These are phyloP conservation scores for Ceratonia siliqua DNA, from an alignment of 306 rosid species.

Conservation along the genomic window DNA sequence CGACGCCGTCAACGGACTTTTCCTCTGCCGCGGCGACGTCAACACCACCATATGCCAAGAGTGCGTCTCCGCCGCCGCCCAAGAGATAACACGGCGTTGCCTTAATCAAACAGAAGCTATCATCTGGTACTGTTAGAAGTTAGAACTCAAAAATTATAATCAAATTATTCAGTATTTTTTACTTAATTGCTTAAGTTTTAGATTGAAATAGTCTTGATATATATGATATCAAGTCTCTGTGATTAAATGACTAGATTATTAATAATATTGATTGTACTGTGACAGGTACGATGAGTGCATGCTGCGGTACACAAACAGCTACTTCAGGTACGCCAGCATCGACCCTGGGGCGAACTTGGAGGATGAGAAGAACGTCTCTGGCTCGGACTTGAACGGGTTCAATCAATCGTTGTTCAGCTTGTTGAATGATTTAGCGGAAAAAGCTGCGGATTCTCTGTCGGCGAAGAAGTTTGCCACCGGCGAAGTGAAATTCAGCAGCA, in stretches of 20 bases:
- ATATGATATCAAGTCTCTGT: too few relatives aligned
- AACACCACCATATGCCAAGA: slow-evolving; percentile 24
- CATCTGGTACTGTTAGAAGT: too few relatives aligned
- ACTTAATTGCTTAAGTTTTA: too few relatives aligned
- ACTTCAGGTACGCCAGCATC: background rate
- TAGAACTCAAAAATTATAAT: too few relatives aligned
- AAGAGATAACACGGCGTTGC: slow-evolving; percentile 18
- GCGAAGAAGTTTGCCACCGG: slow-evolving; percentile 33
- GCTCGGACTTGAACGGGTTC: slow-evolving; percentile 16
- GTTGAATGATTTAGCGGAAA: slow-evolving; percentile 18
- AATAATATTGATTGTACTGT: too few relatives aligned
- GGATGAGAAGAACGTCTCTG: background rate
- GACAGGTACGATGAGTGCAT: slow-evolving; percentile 47
- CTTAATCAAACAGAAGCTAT: slow-evolving; percentile 42
- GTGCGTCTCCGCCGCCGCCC: slow-evolving; percentile 43
- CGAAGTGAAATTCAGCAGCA: background rate
- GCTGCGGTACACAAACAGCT: slow-evolving; percentile 46
- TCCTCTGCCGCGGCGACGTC: slow-evolving; percentile 63
- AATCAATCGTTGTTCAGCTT: slow-evolving; percentile 27
- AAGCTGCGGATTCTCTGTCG: slow-evolving; percentile 26
- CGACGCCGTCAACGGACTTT: slow-evolving; percentile 35
- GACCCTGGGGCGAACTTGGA: background rate
- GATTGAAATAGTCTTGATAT: too few relatives aligned
- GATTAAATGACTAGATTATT: too few relatives aligned
- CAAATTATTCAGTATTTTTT: too few relatives aligned